These are phyloP conservation scores for Gigaspora rosea DNA, from an alignment of 192 early-diverging fungal genomes.

Conservation along the genomic window DNA sequence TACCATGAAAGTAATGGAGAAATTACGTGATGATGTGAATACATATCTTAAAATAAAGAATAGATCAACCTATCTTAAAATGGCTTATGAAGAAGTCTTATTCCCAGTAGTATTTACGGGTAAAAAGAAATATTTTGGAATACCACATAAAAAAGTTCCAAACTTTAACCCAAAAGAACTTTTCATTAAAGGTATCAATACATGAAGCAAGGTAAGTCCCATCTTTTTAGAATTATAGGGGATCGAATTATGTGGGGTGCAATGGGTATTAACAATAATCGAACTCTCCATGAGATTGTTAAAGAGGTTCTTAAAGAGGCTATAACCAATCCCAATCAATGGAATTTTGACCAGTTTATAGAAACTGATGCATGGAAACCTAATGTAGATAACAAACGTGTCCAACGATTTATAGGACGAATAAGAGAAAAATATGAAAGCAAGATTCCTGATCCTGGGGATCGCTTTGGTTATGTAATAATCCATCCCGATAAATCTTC, in stretches of 20 bases:
- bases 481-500: background rate
- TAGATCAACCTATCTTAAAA: background rate
- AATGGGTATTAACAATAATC: background rate
- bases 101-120: background rate
- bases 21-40: conserved; percentile 9
- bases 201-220: background rate
- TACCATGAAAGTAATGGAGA: background rate
- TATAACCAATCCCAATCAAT: background rate
- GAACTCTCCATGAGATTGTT: background rate
- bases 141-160: background rate
- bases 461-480: conserved; percentile 4
- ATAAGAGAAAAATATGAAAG: background rate
- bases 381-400: background rate
- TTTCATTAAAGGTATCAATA: conserved; percentile 4
- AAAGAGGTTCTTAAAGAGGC: background rate
- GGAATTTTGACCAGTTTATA: background rate
- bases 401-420: no score
- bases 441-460: background rate
- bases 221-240: background rate
- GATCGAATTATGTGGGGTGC: background rate
- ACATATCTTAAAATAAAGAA: background rate
- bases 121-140: conserved; percentile 13
- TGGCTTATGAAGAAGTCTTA: conserved; percentile 11
- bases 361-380: background rate
- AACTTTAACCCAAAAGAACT: background rate